A percentile compares a stretch with the other conserved stretches of the same genome.
These are phyloP conservation scores for Cyberlindnera mississippiensis DNA, from an alignment of 805 yeast genomes.

Conservation along the genomic window DNA sequence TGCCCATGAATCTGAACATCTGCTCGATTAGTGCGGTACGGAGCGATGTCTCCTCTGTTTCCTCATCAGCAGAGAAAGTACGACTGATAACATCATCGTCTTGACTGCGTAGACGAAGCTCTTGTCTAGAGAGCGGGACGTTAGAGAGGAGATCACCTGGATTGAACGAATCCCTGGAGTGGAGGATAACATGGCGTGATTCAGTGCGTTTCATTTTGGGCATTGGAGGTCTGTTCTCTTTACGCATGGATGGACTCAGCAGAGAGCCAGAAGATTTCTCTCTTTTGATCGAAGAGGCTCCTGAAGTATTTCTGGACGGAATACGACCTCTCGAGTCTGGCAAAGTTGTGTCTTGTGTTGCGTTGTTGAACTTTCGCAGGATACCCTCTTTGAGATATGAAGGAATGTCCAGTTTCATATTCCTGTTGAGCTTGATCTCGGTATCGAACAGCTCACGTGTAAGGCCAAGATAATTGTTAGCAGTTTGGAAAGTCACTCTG, in stretches of 20 bases:
- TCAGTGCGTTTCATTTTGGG: slow-evolving; percentile 16
- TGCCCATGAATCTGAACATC: slow-evolving; percentile 64
- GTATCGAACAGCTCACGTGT: slow-evolving; percentile 77
- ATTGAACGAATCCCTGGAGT: slow-evolving; percentile 52
- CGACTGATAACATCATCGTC: slow-evolving; percentile 7
- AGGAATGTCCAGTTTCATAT: slow-evolving; percentile 51
- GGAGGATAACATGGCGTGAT: slow-evolving; percentile 49
- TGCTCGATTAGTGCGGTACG: slow-evolving; percentile 66
- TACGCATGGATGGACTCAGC: slow-evolving; percentile 16
- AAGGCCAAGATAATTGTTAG: slow-evolving; percentile 80
- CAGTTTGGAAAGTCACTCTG: slow-evolving; percentile 88
- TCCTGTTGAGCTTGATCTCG: slow-evolving; percentile 61
- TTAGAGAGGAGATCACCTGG: slow-evolving; percentile 86
- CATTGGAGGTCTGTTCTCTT: slow-evolving; percentile 7
- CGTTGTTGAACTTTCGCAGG: slow-evolving; percentile 38
- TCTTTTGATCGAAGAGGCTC: background rate
- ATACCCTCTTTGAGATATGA: slow-evolving; percentile 57
- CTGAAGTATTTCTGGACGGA: slow-evolving; percentile 5
- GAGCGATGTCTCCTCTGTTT: slow-evolving; percentile 63
- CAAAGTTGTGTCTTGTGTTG: background rate
- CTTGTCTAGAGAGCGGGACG: slow-evolving; percentile 58
- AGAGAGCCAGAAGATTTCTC: slow-evolving; percentile 8
- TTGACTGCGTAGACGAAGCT: background rate
- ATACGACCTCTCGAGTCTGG: slow-evolving; percentile 15
- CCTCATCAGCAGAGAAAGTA: slow-evolving; percentile 38